Percentiles rank a stretch among this genome's conserved stretches.
Evolutionary conservation across 139 green algal genomes (phyloP).

Genomic region (Closterium sp.): DNA sequence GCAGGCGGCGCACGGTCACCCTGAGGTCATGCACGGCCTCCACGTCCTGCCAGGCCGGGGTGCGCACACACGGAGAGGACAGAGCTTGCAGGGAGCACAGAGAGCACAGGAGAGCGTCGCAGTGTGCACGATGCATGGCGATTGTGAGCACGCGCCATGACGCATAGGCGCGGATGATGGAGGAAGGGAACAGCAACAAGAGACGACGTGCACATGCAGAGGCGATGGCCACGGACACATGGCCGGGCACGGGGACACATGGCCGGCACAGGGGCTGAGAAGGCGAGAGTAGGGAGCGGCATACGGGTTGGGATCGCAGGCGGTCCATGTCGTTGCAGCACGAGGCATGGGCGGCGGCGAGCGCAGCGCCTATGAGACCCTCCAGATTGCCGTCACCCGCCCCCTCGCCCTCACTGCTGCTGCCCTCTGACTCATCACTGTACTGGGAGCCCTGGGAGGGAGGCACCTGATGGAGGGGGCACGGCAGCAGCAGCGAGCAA

Average conservation of each 20-base stretch:
- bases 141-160: too few species aligned
- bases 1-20: constrained; percentile 30
- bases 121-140: too few species aligned
- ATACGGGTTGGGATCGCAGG: neutral
- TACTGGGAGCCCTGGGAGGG: neutral
- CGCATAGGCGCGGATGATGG: too few species aligned
- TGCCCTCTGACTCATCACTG: neutral
- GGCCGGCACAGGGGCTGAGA: neutral
- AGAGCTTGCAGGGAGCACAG: too few species aligned
- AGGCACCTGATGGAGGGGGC: neutral
- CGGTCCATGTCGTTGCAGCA: neutral
- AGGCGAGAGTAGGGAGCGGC: neutral
- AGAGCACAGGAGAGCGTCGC: too few species aligned
- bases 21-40: constrained; percentile 31
- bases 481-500: neutral
- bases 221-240: neutral
- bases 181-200: neutral
- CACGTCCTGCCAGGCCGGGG: constrained; percentile 16
- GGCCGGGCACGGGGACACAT: neutral
- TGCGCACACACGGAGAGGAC: too few species aligned
- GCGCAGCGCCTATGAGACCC: neutral
- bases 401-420: neutral
- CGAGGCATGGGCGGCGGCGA: neutral
- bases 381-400: neutral
- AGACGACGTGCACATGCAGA: neutral